phyloP scores from a whole-genome alignment of 768 basidiomycete genomes.

The Suillus ampliporus region DNA sequence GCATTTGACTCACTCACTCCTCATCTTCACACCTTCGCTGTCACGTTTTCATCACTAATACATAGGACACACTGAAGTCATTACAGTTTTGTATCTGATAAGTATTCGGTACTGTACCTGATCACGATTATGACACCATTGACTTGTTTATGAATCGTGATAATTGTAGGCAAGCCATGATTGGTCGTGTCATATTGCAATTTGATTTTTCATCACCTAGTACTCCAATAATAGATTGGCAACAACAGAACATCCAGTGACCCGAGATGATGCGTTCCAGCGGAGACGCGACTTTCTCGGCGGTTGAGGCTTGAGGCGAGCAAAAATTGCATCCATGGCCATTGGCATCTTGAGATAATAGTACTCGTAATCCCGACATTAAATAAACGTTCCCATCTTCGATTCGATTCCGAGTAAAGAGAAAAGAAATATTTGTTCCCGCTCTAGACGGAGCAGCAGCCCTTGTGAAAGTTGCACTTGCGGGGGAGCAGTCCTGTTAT shows the following conservation, averaged over 20 bases:
- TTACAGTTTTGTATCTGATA: constrained; percentile 7
- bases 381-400: not conserved
- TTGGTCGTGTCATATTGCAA: constrained; percentile 6
- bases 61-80: constrained; percentile 9
- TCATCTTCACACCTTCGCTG: constrained; percentile 2
- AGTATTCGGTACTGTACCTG: constrained; percentile 11
- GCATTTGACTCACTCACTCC: constrained; percentile 3
- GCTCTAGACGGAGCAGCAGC: not conserved
- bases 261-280: constrained; percentile 2
- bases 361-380: constrained; percentile 1
- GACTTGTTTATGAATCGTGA: constrained; percentile 1
- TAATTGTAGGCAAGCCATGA: not conserved
- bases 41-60: not conserved
- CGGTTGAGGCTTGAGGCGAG: not conserved
- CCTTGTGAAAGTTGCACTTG: not conserved
- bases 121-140: constrained; percentile 4
- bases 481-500: not conserved
- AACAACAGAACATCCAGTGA: constrained; percentile 4
- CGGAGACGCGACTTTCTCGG: not conserved
- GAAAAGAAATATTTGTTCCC: not conserved
- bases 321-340: not conserved
- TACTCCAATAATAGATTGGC: constrained; percentile 7
- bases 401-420: not conserved
- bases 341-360: not conserved
- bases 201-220: not conserved